phyloP scores from a whole-genome alignment of 2,329 filamentous ascomycete genomes.

The Tolypocladium ovalisporum region DNA sequence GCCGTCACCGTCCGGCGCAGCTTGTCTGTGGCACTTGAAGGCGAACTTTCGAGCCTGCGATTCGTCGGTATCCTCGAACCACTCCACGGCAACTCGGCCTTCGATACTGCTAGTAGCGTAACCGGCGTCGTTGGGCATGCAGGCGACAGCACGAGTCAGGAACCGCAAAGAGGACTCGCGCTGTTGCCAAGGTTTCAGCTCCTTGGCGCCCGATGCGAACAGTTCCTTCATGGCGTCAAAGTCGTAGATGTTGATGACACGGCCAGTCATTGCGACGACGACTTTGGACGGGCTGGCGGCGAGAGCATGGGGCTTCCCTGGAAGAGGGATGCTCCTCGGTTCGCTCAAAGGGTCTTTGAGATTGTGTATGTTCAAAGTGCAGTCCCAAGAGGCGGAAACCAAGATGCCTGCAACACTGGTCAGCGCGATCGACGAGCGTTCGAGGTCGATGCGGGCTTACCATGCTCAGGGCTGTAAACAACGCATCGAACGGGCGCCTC shows the following conservation, averaged over 20 bases:
- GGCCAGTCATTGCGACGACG: constrained; percentile 90
- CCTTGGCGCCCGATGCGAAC: constrained; percentile 31
- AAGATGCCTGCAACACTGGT: constrained; percentile 49
- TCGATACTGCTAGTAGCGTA: constrained; percentile 92
- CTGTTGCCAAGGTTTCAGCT: constrained; percentile 76
- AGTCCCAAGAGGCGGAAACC: constrained; percentile 89
- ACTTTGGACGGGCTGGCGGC: constrained; percentile 69
- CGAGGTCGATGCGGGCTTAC: constrained; percentile 26
- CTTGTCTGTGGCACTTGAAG: constrained; percentile 94
- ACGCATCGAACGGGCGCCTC: constrained; percentile 70
- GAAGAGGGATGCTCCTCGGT: constrained; percentile 59
- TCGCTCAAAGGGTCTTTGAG: constrained; percentile 37
- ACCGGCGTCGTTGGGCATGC: constrained; percentile 93
- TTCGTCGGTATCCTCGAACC: constrained; percentile 84
- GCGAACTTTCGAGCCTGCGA: constrained; percentile 92
- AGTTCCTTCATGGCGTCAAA: constrained; percentile 54
- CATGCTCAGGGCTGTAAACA: constrained; percentile 66
- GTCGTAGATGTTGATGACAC: constrained; percentile 92
- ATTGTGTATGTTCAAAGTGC: constrained; percentile 76
- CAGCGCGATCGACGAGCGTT: constrained; percentile 4
- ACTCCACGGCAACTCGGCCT: constrained; percentile 90
- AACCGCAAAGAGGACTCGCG: constrained; percentile 93
- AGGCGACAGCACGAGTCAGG: constrained; percentile 84
- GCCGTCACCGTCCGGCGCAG: constrained; percentile 47
- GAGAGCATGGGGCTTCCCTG: constrained; percentile 82